A percentile compares a stretch with the other conserved stretches of the same genome.
phyloP scores from a whole-genome alignment of 2,329 filamentous ascomycete species.

The Hymenoscyphus occultus region DNA sequence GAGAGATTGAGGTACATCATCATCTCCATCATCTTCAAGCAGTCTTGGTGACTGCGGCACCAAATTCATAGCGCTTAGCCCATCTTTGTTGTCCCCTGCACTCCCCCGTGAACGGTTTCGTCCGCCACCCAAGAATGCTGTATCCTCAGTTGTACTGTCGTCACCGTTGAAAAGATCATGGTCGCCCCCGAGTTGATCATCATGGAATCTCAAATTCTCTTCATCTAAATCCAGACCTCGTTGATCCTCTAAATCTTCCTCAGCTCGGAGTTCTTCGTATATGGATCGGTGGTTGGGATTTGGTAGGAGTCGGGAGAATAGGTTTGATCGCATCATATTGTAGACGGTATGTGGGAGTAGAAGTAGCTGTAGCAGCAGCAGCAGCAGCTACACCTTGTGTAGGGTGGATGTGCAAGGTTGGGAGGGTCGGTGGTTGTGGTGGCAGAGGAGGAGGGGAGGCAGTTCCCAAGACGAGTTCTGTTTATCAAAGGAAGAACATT shows the following conservation, averaged over 20 bases:
- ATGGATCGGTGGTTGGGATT: conserved; percentile 36
- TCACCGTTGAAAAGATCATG: conserved; percentile 34
- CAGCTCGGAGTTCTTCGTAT: conserved; percentile 37
- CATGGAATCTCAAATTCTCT: conserved; percentile 36
- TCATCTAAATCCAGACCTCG: conserved; percentile 36
- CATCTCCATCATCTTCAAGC: conserved; percentile 36
- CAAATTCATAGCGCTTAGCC: conserved; percentile 25
- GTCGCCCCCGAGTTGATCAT: conserved; percentile 32
- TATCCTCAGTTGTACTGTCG: conserved; percentile 35
- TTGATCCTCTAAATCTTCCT: conserved; percentile 37
- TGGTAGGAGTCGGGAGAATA: conserved; percentile 36
- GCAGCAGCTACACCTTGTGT: conserved; percentile 3
- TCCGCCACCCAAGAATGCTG: conserved; percentile 31
- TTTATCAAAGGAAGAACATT: conserved; percentile 24
- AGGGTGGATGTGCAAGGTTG: conserved; percentile 1
- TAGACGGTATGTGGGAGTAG: background rate
- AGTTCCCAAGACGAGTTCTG: conserved; percentile 22
- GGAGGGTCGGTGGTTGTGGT: background rate
- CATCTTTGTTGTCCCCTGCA: conserved; percentile 14
- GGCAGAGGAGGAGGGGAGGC: conserved; percentile 12
- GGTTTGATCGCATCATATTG: conserved; percentile 36
- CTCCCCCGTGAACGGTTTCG: conserved; percentile 15
- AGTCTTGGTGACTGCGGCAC: conserved; percentile 35
- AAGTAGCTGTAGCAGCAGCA: background rate
- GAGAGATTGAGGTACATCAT: conserved; percentile 63